Evolutionary conservation across 192 early-diverging fungal genomes (phyloP), one percentile per base, ranked within the genome.

Genomic region (Coemansia sp.): DNA sequence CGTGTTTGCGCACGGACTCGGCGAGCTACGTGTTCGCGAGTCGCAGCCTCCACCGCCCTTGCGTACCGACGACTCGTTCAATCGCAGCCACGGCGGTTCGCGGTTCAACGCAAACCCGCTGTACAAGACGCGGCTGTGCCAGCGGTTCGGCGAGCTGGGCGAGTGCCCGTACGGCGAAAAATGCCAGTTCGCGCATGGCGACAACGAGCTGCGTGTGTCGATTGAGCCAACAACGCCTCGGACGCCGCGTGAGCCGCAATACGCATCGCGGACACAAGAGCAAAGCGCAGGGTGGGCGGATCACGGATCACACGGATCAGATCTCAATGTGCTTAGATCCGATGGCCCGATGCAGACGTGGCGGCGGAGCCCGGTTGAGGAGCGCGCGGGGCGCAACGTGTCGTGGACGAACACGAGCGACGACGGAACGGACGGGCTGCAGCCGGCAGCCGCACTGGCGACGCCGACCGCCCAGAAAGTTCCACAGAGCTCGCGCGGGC

Each of bases 121-220:
- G 46, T 92, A 88, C 75, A 93, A 93, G 76, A 95, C 93, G 4
- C 76, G 86, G 10, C 68, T 92, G 31, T 95, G 93, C 71, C 91
- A 93, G 67, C 83, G 89, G 26, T 95, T 87, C 58, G 79, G 88
- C 70, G 86, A 85, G 58, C 90, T 91, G 36, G 79, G 79, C 50
- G 87, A 85, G 47, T 91, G 89, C 63, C 92, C 91, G 53, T 95
- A 92, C 71, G 89, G 90, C n/a, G 82, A 85, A n/a, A 87, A 88
- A 58, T 95, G 92, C 73, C 88, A 89, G 69, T 93, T 91, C 78
- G 92, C 88, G 48, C 86, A 88, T 50, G 73, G 70, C 38, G 63
- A 65, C 8, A 60, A 63, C 2, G 81, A 83, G 64, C 56, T 85
- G 28, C 76, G 85, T 3, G 61, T 60, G 1, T 70, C 58, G 9